Evolutionary conservation across 1,139 yeast species (phyloP).

Genomic region (Zhuliangozyma parablackwelliae): DNA sequence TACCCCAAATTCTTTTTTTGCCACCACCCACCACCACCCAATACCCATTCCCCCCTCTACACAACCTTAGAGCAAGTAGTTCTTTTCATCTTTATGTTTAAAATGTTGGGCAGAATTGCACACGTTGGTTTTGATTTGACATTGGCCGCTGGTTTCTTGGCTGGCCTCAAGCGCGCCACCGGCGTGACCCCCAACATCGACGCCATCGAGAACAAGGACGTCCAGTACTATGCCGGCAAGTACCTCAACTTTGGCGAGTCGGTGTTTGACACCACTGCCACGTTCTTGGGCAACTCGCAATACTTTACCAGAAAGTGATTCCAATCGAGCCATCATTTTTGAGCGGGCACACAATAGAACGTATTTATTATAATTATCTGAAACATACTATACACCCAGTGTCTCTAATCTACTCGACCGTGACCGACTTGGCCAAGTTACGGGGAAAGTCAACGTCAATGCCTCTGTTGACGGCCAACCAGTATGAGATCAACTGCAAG

Average conservation of each 20-base stretch:
- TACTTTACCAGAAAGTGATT: constrained; percentile 51
- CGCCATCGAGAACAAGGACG: constrained; percentile 37
- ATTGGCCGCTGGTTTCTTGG: constrained; percentile 75
- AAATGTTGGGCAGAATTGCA: constrained; percentile 50
- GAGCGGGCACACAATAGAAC: not conserved
- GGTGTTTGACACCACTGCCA: constrained; percentile 68
- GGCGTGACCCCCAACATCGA: constrained; percentile 59
- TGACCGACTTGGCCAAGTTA: constrained; percentile 96
- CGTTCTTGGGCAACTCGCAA: constrained; percentile 65
- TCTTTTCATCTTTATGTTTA: constrained; percentile 10
- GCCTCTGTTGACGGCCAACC: constrained; percentile 94
- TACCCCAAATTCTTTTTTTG: not conserved
- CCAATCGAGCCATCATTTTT: no score
- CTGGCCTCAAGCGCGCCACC: constrained; percentile 85
- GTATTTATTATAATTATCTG: not conserved
- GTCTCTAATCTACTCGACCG: constrained; percentile 61
- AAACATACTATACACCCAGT: not conserved
- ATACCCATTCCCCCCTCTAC: no score
- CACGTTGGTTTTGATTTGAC: constrained; percentile 74
- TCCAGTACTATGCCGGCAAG: constrained; percentile 55
- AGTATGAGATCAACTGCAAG: constrained; percentile 91
- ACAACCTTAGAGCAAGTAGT: no score
- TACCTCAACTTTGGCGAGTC: constrained; percentile 86
- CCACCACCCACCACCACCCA: not conserved
- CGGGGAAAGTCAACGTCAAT: constrained; percentile 98